phyloP scores from a whole-genome alignment of 495 filamentous ascomycete species.

The Neurospora pannonica region DNA sequence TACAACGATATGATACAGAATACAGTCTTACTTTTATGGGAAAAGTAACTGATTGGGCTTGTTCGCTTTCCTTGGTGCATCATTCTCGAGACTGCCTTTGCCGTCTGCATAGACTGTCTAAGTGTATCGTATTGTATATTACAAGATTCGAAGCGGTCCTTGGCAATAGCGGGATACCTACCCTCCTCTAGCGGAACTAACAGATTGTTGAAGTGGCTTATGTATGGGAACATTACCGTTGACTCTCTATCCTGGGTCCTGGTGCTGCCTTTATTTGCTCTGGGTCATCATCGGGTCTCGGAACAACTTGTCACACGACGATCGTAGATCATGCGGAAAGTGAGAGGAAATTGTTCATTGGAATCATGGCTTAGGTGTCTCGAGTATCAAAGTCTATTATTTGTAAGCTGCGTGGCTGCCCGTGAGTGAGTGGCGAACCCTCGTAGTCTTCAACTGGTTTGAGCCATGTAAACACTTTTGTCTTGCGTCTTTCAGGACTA shows the following conservation, averaged over 20 bases:
- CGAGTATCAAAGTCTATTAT: not conserved
- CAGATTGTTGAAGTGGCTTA: not conserved
- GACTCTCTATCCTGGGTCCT: not conserved
- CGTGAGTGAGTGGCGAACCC: not conserved
- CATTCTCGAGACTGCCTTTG: not conserved
- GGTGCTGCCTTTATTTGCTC: not conserved
- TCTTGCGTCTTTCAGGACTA: not conserved
- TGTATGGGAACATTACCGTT: not conserved
- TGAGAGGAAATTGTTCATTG: not conserved
- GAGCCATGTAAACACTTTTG: no score
- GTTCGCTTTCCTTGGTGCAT: not conserved
- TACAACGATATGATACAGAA: not conserved
- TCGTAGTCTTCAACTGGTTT: not conserved
- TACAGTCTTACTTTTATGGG: not conserved
- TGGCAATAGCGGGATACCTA: not conserved
- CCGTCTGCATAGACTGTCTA: not conserved
- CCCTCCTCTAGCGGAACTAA: not conserved
- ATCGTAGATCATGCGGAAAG: not conserved
- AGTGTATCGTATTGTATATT: not conserved
- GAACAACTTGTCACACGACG: not conserved
- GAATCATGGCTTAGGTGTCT: not conserved
- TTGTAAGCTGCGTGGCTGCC: not conserved
- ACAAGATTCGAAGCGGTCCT: not conserved
- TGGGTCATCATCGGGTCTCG: not conserved
- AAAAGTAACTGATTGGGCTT: not conserved